Evolutionary conservation across 495 filamentous ascomycete species (phyloP), one percentile per base, ranked within the genome.

Genomic region (Penicillium dipodomyicola): DNA sequence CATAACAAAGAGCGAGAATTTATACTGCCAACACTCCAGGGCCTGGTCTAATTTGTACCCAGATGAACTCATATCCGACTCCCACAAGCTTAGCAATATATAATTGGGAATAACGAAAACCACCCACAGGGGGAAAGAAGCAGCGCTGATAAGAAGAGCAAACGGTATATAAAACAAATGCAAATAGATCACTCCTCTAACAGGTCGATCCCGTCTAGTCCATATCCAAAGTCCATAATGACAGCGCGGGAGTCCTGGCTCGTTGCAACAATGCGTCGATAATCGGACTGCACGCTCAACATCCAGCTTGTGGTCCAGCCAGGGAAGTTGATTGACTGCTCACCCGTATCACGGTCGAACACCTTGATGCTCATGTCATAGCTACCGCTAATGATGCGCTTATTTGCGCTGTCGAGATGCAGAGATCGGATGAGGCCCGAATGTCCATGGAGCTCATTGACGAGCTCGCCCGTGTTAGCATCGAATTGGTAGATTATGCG

Each of bases 301-400:
- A 97, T 95, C 95, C 95, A 97, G 65, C 91, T 96, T 15, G 87
- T 87, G 39, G 96, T 94, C 90, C 91, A 97, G 52, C 88, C 85
- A 17, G 89, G 87, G 58, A 96, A 89, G 56, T 89, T 83, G 48
- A 92, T 80, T 30, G 90, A 79, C 39, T 86, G 75, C 45, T 84
- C 77, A 29, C 92, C 92, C 5, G 83, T 84, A 45, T 86, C 82
- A 62, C 91, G 83, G 61, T 96, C 89, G 68, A 88, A 96, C 5
- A 96, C 91, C 72, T 94, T 96, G 67, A 98, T 89, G 62, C 89
- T 88, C 62, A 88, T 90, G 69, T 98, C 94, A 66, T 98, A 98
- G 70, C 89, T 93, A 5, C 90, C 95, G 54, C 87, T 93, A 49
- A 97, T 81, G 30, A 98, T 81, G 48, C 95, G 83, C 14, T 88